phyloP scores from a whole-genome alignment of 306 rosid genomes.

The Myrica gale region DNA sequence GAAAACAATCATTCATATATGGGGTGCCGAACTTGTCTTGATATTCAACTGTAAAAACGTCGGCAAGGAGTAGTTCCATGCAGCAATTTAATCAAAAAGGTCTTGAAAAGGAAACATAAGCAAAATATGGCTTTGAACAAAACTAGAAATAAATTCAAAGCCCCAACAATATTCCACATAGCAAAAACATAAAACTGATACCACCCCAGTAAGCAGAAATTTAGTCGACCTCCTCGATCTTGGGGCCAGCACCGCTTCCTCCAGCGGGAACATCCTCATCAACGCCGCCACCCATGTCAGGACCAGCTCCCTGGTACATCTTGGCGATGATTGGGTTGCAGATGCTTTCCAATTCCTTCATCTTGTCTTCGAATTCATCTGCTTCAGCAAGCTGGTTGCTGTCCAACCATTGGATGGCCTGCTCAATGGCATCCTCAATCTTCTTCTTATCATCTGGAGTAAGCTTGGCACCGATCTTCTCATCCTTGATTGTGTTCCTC shows the following conservation, averaged over 20 bases:
- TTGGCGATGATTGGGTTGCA: constrained; percentile 77
- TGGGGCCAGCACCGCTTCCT: constrained; percentile 65
- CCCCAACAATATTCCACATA: background rate
- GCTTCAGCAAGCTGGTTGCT: constrained; percentile 64
- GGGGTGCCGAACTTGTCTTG: too few relatives aligned
- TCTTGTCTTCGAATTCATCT: constrained; percentile 70
- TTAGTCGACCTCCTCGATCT: constrained; percentile 79
- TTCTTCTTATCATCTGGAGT: constrained; percentile 57
- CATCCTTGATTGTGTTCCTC: constrained; percentile 63
- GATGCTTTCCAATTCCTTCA: constrained; percentile 77
- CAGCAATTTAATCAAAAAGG: background rate
- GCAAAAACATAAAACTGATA: too few relatives aligned
- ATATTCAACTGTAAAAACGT: too few relatives aligned
- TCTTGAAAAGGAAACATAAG: background rate
- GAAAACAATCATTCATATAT: too few relatives aligned
- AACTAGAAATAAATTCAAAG: background rate
- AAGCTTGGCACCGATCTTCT: constrained; percentile 61
- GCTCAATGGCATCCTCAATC: constrained; percentile 65
- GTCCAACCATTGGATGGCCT: constrained; percentile 67
- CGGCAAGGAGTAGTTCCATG: background rate
- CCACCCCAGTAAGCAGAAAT: too few relatives aligned
- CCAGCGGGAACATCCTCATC: constrained; percentile 54
- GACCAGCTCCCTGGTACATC: constrained; percentile 75
- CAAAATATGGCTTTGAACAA: background rate
- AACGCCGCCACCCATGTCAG: constrained; percentile 39